phyloP scores from a whole-genome alignment of 768 basidiomycete species.

The Austroboletus eburneus region DNA sequence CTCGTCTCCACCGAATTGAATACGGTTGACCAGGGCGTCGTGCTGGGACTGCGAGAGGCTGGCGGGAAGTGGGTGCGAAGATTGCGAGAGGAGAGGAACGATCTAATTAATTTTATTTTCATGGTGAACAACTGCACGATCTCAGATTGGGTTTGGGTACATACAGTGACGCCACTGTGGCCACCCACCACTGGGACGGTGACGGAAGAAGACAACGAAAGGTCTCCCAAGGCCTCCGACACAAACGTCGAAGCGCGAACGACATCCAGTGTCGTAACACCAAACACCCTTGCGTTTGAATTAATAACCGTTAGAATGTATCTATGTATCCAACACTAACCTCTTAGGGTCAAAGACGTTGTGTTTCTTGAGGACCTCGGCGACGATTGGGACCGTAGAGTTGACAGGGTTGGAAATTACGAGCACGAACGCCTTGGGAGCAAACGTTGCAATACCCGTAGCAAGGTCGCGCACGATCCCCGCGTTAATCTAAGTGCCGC shows the following conservation, averaged over 20 bases:
- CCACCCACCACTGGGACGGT: slow-evolving; percentile 91
- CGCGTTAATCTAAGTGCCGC: slow-evolving; percentile 79
- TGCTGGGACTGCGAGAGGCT: slow-evolving; percentile 43
- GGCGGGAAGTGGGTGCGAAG: slow-evolving; percentile 77
- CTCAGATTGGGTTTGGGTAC: slow-evolving; percentile 35
- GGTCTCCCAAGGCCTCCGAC: slow-evolving; percentile 67
- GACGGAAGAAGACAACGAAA: slow-evolving; percentile 53
- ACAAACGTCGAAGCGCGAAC: slow-evolving; percentile 98
- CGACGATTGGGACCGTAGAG: slow-evolving; percentile 97
- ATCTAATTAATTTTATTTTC: slow-evolving; percentile 66
- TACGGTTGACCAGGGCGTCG: slow-evolving; percentile 70
- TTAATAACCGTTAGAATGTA: slow-evolving; percentile 5
- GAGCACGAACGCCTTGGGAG: slow-evolving; percentile 88
- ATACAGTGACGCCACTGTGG: slow-evolving; percentile 86
- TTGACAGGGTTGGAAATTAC: slow-evolving; percentile 99
- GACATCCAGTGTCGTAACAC: slow-evolving; percentile 97
- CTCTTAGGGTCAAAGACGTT: slow-evolving; percentile 89
- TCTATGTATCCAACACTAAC: slow-evolving; percentile 41
- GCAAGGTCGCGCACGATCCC: slow-evolving; percentile 95
- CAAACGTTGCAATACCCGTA: slow-evolving; percentile 74
- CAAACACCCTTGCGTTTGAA: slow-evolving; percentile 66
- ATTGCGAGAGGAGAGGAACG: slow-evolving; percentile 90
- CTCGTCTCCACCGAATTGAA: slow-evolving; percentile 96
- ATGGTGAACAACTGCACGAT: slow-evolving; percentile 36
- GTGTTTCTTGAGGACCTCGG: slow-evolving; percentile 91